These are phyloP conservation scores for Rhinocladiella similis DNA, from an alignment of 2,329 filamentous ascomycete species.

Conservation along the genomic window DNA sequence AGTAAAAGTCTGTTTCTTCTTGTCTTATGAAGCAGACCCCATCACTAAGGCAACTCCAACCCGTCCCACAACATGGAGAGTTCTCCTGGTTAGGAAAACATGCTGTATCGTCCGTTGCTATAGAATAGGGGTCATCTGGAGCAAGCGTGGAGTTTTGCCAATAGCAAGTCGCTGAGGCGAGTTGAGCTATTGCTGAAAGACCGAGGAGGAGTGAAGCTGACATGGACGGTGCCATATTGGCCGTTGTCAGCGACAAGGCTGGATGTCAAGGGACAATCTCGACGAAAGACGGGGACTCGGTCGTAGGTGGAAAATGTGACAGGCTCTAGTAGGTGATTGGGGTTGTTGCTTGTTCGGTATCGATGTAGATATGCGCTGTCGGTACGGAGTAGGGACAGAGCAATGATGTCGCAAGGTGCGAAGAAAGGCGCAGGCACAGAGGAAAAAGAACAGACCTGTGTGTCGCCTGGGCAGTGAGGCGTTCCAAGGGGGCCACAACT, in stretches of 20 bases:
- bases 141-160: slow-evolving; percentile 18
- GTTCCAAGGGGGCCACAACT: background rate
- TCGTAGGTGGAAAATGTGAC: background rate
- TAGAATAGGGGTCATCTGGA: slow-evolving; percentile 11
- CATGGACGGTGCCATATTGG: background rate
- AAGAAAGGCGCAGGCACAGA: background rate
- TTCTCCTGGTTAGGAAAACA: slow-evolving; percentile 18
- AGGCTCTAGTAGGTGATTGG: background rate
- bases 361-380: background rate
- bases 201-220: background rate
- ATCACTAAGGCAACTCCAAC: slow-evolving; percentile 14
- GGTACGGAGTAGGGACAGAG: background rate
- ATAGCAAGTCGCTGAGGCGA: slow-evolving; percentile 11
- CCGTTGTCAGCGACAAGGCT: background rate
- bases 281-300: background rate
- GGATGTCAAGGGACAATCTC: background rate
- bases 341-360: background rate
- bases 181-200: background rate
- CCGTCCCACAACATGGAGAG: slow-evolving; percentile 15
- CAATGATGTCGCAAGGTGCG: background rate
- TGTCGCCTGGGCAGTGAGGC: background rate
- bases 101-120: slow-evolving; percentile 13
- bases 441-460: background rate
- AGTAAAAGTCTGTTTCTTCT: background rate
- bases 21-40: slow-evolving; percentile 14